These are phyloP conservation scores for Termitomyces sp. DNA, from an alignment of 768 basidiomycete genomes.

Conservation along the genomic window DNA sequence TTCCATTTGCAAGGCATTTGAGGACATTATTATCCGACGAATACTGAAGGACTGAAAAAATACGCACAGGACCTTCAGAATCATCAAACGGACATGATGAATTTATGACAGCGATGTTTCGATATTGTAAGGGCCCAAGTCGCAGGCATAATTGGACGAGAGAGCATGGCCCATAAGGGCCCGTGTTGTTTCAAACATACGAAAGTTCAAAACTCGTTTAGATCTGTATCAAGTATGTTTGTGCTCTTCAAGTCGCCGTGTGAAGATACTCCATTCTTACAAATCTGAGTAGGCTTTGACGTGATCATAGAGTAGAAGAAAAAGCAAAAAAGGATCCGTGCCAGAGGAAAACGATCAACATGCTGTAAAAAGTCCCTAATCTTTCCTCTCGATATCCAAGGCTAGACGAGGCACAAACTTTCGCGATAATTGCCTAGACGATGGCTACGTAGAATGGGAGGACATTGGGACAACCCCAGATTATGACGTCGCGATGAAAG, in stretches of 20 bases:
- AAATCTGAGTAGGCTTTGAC: conserved; percentile 12
- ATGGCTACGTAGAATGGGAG: conserved; percentile 32
- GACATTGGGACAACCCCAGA: conserved; percentile 15
- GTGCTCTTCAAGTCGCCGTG: conserved; percentile 39
- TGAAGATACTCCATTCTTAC: conserved; percentile 28
- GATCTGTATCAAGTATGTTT: conserved; percentile 1
- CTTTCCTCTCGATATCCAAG: conserved; percentile 32
- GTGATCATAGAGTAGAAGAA: conserved; percentile 5
- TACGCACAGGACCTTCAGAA: background rate
- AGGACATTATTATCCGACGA: no score
- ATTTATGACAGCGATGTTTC: background rate
- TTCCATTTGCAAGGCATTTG: no score
- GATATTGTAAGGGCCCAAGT: background rate
- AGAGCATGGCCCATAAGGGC: conserved; percentile 10
- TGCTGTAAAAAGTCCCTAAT: conserved; percentile 17
- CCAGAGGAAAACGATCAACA: conserved; percentile 4
- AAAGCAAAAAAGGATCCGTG: background rate
- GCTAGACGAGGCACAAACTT: conserved; percentile 26
- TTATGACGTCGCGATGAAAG: conserved; percentile 6
- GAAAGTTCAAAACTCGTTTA: conserved; percentile 40
- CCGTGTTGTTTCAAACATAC: conserved; percentile 14
- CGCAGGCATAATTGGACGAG: conserved; percentile 4
- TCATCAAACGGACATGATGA: background rate
- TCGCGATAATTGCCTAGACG: conserved; percentile 17
- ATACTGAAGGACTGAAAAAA: no score